Conservation (phyloP, 2,329 filamentous ascomycete genomes). For the Colletotrichum falcatum region DNA sequence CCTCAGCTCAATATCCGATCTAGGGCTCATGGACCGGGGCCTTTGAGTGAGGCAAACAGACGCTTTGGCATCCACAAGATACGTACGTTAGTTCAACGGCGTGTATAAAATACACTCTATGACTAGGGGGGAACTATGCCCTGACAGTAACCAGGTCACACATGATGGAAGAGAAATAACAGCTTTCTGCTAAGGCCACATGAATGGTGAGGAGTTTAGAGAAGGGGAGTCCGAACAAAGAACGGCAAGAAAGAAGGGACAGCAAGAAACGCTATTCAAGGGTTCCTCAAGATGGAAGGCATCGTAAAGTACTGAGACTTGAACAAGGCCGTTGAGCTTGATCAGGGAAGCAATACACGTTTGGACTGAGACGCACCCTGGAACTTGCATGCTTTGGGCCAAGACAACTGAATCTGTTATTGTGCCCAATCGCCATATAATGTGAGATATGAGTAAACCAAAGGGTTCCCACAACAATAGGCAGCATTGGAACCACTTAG, state of each 20-base stretch:
- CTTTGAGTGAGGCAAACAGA: neutral
- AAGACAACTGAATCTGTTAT: neutral
- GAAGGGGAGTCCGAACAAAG: neutral
- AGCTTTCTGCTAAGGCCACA: neutral
- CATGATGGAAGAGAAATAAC: neutral
- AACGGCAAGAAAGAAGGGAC: neutral
- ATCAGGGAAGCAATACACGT: neutral
- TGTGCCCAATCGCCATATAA: neutral
- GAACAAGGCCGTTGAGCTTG: neutral
- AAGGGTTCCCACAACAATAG: neutral
- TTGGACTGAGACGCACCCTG: neutral
- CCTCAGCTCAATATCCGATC: neutral
- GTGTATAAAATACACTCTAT: neutral
- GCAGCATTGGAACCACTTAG: neutral
- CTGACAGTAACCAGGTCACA: neutral
- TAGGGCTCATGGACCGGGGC: neutral
- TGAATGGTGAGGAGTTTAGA: neutral
- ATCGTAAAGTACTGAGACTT: neutral
- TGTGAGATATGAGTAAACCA: neutral
- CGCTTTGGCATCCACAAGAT: neutral
- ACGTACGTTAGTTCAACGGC: neutral
- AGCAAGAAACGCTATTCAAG: too few species aligned
- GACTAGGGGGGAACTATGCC: neutral
- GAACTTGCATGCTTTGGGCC: too few species aligned
- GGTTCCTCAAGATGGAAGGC: neutral